These are phyloP conservation scores for Candida wancherniae DNA, from an alignment of 805 yeast species.

Conservation along the genomic window DNA sequence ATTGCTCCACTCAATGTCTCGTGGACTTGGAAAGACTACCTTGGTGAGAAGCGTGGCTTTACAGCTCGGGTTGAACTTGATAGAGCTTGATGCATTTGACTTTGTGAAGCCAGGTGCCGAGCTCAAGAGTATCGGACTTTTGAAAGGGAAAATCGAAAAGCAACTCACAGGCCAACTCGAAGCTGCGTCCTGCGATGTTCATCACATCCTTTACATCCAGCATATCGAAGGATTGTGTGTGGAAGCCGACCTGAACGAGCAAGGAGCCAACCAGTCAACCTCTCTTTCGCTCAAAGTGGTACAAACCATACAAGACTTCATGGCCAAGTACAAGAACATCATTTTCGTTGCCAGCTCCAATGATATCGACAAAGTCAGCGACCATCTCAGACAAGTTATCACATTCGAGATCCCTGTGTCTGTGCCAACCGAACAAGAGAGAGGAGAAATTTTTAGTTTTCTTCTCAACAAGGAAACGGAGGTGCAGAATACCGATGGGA, in stretches of 20 bases:
- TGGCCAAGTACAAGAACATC: conserved; percentile 37
- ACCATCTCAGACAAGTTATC: conserved; percentile 58
- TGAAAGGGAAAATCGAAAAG: conserved; percentile 73
- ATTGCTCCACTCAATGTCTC: conserved; percentile 59
- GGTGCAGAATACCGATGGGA: conserved; percentile 5
- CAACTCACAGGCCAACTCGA: conserved; percentile 26
- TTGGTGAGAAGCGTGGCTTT: conserved; percentile 51
- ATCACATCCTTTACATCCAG: conserved; percentile 50
- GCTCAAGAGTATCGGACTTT: conserved; percentile 69
- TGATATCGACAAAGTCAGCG: conserved; percentile 66
- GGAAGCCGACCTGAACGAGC: conserved; percentile 56
- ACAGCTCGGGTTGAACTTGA: conserved; percentile 59
- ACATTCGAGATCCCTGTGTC: conserved; percentile 72
- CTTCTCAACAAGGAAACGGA: conserved; percentile 29
- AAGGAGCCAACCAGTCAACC: conserved; percentile 34
- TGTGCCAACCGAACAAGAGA: conserved; percentile 77
- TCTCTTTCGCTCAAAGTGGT: conserved; percentile 51
- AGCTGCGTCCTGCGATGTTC: conserved; percentile 28
- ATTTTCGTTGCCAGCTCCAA: conserved; percentile 62
- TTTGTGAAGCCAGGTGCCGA: conserved; percentile 66
- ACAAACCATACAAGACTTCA: conserved; percentile 53
- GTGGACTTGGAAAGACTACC: conserved; percentile 78
- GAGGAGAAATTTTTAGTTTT: conserved; percentile 56
- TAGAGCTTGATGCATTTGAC: conserved; percentile 68
- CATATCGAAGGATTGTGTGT: conserved; percentile 77